Conservation (phyloP, 2,329 filamentous ascomycete genomes). For the Aspergillus spinulosporus region DNA sequence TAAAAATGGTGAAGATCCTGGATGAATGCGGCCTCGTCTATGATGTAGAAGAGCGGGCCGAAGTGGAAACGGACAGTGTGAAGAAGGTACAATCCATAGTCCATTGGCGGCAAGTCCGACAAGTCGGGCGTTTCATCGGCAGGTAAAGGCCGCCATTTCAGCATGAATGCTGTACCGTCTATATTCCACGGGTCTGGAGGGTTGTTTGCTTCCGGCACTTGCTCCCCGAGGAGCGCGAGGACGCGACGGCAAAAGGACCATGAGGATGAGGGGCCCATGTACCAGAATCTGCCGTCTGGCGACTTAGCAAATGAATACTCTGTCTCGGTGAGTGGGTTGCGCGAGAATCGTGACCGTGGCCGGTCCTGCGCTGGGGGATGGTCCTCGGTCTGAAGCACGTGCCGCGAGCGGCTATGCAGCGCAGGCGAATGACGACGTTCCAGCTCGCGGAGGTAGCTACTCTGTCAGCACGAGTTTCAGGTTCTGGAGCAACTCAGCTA, state of each 20-base stretch:
- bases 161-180: conserved; percentile 34
- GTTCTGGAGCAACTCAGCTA: background rate
- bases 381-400: background rate
- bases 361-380: background rate
- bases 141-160: conserved; percentile 32
- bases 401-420: background rate
- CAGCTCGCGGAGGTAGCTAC: conserved; percentile 1
- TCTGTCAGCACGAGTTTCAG: background rate
- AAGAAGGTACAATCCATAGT: conserved; percentile 55
- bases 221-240: conserved; percentile 34
- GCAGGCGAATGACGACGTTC: background rate
- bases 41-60: conserved; percentile 55
- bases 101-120: conserved; percentile 49
- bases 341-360: background rate
- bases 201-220: conserved; percentile 34
- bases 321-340: background rate
- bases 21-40: conserved; percentile 52
- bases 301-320: conserved; percentile 30
- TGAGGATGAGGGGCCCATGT: conserved; percentile 34
- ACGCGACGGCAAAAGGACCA: conserved; percentile 42
- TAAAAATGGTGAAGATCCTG: conserved; percentile 45
- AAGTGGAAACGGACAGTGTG: conserved; percentile 60
- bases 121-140: conserved; percentile 29
- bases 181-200: conserved; percentile 30
- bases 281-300: conserved; percentile 21